Base-by-base conservation (phyloP, 257 asterid genomes). In the Handroanthus guayacan region DNA sequence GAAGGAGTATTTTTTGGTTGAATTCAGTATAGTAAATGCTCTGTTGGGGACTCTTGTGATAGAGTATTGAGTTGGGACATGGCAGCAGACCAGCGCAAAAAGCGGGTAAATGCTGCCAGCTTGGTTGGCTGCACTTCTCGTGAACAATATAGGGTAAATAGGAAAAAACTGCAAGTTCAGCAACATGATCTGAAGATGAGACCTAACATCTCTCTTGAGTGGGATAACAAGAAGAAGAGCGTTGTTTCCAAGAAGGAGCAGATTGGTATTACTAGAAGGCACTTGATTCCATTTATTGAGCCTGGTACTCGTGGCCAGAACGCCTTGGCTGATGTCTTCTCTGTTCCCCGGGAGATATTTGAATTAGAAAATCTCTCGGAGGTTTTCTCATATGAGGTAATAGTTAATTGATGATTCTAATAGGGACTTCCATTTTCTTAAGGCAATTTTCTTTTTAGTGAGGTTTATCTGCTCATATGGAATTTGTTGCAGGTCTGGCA, bases 231-330 rank as follows among this genome's bases (percentile, higher is more conserved):
- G 85, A 89, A 74, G 80, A 89, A 81, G 73, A 79, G 91, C 76
- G 98, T 94, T 64, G 91, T 92, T 81, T 82, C 99, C 60, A 92
- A 87, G 91, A 88, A 83, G 87, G 96, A 89, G 77, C 99, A 94
- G 85, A 86, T 92, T 87, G 92, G 95, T 76, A 83, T 94, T 79
- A 79, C 90, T 8, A 81, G 75, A 76, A 90, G 95, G 88, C 88
- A 90, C 65, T 82, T 89, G 83, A 60, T 73, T 78, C 89, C 97
- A 47, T 90, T 81, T 80, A 58, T 81, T 77, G 93, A 86, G 75
- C 82, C 76, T 69, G 82, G 80, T 72, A 66, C 93, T 54, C 78
- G 52, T 56, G 55, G 85, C 78, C 88, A 78, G 64, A 71, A 69
- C 73, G 56, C 70, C 61, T 75, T 95, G 91, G 97, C 92, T 77